These are phyloP conservation scores for Spinacia oleracea DNA, from an alignment of 179 eudicot genomes.

Conservation along the genomic window DNA sequence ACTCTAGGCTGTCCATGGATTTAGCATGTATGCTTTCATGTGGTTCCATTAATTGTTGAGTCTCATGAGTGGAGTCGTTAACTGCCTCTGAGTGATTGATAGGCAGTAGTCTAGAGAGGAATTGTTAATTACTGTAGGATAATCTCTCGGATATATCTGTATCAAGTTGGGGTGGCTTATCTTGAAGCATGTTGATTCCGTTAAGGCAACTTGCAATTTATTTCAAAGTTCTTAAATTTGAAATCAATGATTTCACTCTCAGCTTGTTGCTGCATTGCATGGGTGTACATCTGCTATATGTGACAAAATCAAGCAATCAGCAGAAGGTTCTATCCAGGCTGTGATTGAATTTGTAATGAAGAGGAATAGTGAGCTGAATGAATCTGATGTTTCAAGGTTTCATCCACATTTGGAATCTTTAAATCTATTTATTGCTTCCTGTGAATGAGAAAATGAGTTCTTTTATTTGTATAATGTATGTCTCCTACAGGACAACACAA, in stretches of 20 bases:
- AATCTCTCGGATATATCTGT: background rate
- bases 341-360: slow-evolving; percentile 77
- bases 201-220: background rate
- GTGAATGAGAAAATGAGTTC: background rate
- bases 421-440: background rate
- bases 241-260: slow-evolving; percentile 30
- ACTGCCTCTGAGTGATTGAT: background rate
- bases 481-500: slow-evolving; percentile 76
- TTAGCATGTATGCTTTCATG: background rate
- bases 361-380: slow-evolving; percentile 87
- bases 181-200: background rate
- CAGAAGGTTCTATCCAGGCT: slow-evolving; percentile 94
- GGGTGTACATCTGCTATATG: slow-evolving; percentile 81
- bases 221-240: background rate
- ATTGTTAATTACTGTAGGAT: background rate
- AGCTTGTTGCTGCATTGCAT: slow-evolving; percentile 87
- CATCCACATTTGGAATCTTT: slow-evolving; percentile 15
- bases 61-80: background rate
- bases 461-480: slow-evolving; percentile 16
- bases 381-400: slow-evolving; percentile 85
- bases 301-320: slow-evolving; percentile 91
- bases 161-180: background rate
- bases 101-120: background rate
- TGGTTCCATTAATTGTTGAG: background rate
- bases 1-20: background rate